phyloP scores from a whole-genome alignment of 2,329 filamentous ascomycete genomes.

The Teratosphaeria viscida region DNA sequence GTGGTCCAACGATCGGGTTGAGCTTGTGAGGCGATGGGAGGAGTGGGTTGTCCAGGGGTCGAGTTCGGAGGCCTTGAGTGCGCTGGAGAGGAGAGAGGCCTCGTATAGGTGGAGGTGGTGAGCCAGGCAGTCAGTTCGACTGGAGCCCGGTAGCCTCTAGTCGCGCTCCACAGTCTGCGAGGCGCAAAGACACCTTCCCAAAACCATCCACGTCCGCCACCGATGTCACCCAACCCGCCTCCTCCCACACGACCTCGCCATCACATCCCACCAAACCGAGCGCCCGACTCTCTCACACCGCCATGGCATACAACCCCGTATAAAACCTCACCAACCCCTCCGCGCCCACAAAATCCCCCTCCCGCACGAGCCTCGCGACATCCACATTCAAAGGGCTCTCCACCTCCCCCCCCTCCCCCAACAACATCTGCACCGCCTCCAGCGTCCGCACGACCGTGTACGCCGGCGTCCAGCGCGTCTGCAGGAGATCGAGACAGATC shows the following conservation, averaged over 20 bases:
- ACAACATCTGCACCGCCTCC: constrained; percentile 60
- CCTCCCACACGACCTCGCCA: no score
- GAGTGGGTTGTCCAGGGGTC: not conserved
- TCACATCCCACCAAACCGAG: no score
- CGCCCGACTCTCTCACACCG: not conserved
- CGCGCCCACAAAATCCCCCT: constrained; percentile 58
- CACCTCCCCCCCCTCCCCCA: constrained; percentile 51
- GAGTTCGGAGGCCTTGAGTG: no score
- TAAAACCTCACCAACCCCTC: constrained; percentile 63
- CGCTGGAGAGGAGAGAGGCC: no score
- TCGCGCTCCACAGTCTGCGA: no score
- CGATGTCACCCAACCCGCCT: not conserved
- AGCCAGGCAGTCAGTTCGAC: no score
- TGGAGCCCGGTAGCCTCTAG: no score
- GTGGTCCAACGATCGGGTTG: not conserved
- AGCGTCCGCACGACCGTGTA: constrained; percentile 70
- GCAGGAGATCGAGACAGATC: constrained; percentile 85
- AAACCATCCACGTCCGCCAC: no score
- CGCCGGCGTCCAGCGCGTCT: constrained; percentile 67
- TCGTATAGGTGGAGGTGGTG: no score
- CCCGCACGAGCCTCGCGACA: constrained; percentile 58
- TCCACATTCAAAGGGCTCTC: constrained; percentile 74
- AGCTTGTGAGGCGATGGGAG: not conserved
- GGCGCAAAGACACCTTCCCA: no score
- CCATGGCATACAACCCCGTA: constrained; percentile 41